Percentiles rank a stretch among this genome's conserved stretches.
Conservation (phyloP, 2,329 filamentous ascomycete genomes). For the Tolypocladium guangdongense region DNA sequence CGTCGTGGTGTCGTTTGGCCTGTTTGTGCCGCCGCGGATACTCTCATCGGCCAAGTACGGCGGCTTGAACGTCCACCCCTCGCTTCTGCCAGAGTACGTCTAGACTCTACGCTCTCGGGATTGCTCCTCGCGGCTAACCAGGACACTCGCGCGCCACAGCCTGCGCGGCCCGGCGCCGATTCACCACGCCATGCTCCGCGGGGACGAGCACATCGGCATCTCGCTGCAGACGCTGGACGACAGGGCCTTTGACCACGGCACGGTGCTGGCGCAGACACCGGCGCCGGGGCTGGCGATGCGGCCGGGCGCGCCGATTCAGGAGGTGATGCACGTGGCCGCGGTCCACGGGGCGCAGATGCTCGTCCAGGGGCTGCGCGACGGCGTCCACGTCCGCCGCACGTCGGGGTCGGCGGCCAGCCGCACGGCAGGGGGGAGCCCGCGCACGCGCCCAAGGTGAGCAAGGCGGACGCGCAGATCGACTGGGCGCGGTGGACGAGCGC, state of each 20-base stretch:
- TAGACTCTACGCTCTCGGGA: background rate
- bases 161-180: constrained; percentile 80
- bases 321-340: constrained; percentile 39
- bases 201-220: constrained; percentile 55
- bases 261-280: constrained; percentile 60
- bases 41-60: constrained; percentile 63
- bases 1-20: constrained; percentile 86
- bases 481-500: constrained; percentile 41
- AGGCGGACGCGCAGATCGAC: constrained; percentile 50
- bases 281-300: constrained; percentile 43
- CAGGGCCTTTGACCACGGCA: constrained; percentile 65
- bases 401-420: constrained; percentile 16
- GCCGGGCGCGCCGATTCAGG: constrained; percentile 29
- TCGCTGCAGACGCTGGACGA: constrained; percentile 80
- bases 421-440: constrained; percentile 9
- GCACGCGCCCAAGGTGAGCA: constrained; percentile 64
- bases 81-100: constrained; percentile 68
- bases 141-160: constrained; percentile 27
- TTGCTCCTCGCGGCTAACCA: background rate
- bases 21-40: constrained; percentile 73
- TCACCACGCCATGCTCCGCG: constrained; percentile 66
- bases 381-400: constrained; percentile 56
- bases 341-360: constrained; percentile 61
- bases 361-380: constrained; percentile 48
- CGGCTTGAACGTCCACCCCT: constrained; percentile 89